Conservation (phyloP, 192 early-diverging fungal genomes). For the Coemansia sp. region DNA sequence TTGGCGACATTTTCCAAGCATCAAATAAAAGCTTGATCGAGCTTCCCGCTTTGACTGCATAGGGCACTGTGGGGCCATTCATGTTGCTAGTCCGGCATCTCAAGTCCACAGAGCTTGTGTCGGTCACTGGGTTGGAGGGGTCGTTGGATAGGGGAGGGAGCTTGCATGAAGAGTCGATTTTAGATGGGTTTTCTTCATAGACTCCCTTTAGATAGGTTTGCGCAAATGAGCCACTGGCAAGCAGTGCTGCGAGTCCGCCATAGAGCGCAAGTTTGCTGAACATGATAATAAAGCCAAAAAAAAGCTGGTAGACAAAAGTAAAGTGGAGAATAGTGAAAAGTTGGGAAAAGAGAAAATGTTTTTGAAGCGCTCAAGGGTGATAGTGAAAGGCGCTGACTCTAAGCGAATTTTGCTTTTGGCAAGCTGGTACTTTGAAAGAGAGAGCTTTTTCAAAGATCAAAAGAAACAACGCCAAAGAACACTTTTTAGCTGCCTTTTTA, state of each 20-base stretch:
- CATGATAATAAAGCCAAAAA: background rate
- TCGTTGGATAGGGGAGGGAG: background rate
- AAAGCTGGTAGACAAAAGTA: background rate
- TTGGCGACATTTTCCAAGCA: constrained; percentile 4
- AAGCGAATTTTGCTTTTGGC: background rate
- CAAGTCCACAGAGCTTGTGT: background rate
- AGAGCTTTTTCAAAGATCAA: no score
- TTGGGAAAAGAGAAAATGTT: no score
- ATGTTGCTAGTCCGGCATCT: constrained; percentile 1
- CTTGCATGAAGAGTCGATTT: background rate
- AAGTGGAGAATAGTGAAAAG: background rate
- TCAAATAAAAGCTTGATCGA: background rate
- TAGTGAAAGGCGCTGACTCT: background rate
- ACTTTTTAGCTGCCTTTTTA: no score
- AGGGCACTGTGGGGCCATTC: background rate
- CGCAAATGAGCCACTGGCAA: background rate
- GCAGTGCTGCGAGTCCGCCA: background rate
- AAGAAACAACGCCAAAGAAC: no score
- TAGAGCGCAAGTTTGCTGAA: background rate
- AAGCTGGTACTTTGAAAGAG: no score
- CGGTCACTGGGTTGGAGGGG: background rate
- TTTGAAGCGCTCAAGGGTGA: no score
- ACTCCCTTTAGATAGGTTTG: background rate
- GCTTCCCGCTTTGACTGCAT: background rate
- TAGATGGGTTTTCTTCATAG: background rate